phyloP scores from a whole-genome alignment of 306 rosid species.

The Inga oerstediana region DNA sequence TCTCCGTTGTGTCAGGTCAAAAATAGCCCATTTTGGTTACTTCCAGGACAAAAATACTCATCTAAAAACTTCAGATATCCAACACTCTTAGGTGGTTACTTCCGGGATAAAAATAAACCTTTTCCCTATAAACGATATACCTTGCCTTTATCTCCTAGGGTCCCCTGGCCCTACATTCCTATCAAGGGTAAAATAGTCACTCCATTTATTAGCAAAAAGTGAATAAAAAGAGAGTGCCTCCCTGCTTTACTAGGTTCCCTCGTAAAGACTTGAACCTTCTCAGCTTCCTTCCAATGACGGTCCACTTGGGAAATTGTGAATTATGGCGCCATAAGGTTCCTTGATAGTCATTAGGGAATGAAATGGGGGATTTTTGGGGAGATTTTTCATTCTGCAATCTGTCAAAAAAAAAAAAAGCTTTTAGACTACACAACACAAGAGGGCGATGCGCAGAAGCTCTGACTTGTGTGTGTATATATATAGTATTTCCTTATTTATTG shows the following conservation, averaged over 20 bases:
- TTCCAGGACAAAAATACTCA: too few relatives aligned
- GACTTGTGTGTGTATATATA: background rate
- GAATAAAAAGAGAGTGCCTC: background rate
- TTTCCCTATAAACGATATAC: too few relatives aligned
- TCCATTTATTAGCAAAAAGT: background rate
- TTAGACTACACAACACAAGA: slow-evolving; percentile 23
- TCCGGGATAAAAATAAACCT: too few relatives aligned
- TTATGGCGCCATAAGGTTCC: background rate
- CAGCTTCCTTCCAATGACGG: background rate
- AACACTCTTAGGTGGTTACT: too few relatives aligned
- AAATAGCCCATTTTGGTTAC: too few relatives aligned
- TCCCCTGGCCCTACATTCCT: too few relatives aligned
- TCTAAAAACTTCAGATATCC: too few relatives aligned
- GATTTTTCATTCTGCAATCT: background rate
- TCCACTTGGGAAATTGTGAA: background rate
- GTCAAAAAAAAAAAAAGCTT: slow-evolving; percentile 24
- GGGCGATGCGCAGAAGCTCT: slow-evolving; percentile 1
- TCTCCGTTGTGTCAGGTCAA: too few relatives aligned
- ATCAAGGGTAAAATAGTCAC: too few relatives aligned
- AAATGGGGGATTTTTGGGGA: background rate
- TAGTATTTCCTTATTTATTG: background rate
- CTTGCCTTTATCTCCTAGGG: too few relatives aligned
- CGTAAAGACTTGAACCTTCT: background rate
- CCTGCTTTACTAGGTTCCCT: background rate
- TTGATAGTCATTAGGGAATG: too few relatives aligned